Evolutionary conservation across 2,329 filamentous ascomycete genomes (phyloP).

Genomic region (Apiospora rasikravindrae): DNA sequence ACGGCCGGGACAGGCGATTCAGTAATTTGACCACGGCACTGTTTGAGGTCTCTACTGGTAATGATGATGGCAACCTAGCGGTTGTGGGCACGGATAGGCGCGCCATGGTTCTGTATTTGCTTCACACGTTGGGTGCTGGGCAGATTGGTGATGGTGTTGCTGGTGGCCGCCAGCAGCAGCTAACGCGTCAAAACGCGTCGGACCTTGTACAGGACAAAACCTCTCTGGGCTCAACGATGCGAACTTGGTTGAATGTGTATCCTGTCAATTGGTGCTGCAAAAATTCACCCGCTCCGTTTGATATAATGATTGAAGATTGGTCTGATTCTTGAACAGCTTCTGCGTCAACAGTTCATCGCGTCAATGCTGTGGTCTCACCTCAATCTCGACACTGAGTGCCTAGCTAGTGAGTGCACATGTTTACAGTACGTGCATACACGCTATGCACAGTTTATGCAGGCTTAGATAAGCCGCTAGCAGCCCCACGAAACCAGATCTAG

Average conservation of each 20-base stretch:
- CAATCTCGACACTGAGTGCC: background rate
- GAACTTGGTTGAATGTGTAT: background rate
- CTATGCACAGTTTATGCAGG: background rate
- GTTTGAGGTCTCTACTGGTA: constrained; percentile 71
- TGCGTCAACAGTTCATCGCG: background rate
- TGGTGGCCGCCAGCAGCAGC: background rate
- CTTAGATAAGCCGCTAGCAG: background rate
- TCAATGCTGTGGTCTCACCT: background rate
- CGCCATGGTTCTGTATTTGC: constrained; percentile 46
- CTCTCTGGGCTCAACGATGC: background rate
- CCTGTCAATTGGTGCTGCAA: background rate
- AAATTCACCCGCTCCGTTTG: background rate
- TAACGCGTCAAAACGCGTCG: constrained; percentile 17
- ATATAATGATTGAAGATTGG: background rate
- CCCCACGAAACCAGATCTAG: background rate
- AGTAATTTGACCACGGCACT: constrained; percentile 70
- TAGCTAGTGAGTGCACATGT: background rate
- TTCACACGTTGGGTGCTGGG: background rate
- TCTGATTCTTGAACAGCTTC: background rate
- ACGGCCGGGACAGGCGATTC: constrained; percentile 71
- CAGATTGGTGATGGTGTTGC: background rate
- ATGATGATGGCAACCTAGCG: constrained; percentile 71
- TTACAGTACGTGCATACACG: background rate
- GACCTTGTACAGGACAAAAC: background rate
- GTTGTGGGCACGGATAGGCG: constrained; percentile 72